A percentile compares a stretch with the other conserved stretches of the same genome.
Conservation (phyloP, 257 asterid species). For the Solanum arcanum region DNA sequence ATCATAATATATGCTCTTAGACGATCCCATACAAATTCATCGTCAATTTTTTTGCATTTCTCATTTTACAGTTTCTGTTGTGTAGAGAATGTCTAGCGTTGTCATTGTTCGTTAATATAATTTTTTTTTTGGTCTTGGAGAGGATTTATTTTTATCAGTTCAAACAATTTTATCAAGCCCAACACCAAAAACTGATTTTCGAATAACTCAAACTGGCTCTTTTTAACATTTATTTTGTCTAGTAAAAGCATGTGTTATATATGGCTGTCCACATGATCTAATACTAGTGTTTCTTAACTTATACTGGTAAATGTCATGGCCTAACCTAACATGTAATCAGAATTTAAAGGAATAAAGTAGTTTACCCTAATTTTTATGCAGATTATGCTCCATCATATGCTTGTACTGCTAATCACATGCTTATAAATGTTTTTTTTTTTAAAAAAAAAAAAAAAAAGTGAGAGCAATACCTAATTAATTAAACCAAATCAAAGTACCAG, state of each 20-base stretch:
- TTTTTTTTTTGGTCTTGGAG: neutral
- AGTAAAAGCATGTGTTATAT: neutral
- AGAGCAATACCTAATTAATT: neutral
- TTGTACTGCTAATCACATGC: neutral
- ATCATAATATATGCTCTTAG: too few species aligned
- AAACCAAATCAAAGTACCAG: neutral
- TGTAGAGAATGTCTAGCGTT: neutral
- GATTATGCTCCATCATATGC: neutral
- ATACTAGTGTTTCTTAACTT: neutral
- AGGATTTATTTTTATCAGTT: neutral
- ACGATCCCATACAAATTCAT: neutral
- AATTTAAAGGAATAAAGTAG: neutral
- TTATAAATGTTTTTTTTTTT: neutral
- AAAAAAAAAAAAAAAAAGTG: neutral
- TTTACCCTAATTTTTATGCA: neutral
- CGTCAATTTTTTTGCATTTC: neutral
- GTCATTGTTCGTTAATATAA: neutral
- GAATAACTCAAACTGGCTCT: neutral
- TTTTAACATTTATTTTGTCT: neutral
- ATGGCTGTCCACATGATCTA: neutral
- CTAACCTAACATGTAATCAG: neutral
- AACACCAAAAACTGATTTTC: neutral
- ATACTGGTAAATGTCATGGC: neutral
- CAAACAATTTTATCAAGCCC: neutral
- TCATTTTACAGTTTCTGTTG: neutral